Evolutionary conservation across 1,284 basidiomycete genomes (phyloP).

Genomic region (Apiotrichum mycotoxinovorans): DNA sequence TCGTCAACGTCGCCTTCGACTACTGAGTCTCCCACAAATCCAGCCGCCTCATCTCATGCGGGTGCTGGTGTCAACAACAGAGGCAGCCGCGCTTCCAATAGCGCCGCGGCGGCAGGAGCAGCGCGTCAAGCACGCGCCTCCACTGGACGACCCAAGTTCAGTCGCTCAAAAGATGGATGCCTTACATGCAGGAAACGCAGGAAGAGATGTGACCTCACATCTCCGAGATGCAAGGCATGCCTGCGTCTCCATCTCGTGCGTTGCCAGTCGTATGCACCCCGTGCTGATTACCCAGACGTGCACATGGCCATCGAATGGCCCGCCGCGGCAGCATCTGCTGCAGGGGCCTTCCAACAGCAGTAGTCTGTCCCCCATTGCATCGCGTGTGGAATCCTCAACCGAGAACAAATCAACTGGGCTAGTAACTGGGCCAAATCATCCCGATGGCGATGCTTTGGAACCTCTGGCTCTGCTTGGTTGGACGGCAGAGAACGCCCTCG

Average conservation of each 20-base stretch:
- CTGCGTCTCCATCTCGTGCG: slow-evolving; percentile 25
- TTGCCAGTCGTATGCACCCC: neutral
- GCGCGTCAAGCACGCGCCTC: neutral
- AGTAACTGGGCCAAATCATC: neutral
- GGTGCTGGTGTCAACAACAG: no score
- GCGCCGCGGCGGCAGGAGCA: no score
- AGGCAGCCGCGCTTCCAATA: no score
- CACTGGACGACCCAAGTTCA: slow-evolving; percentile 22
- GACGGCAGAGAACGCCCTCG: neutral
- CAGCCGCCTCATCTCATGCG: no score
- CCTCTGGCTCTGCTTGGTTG: slow-evolving; percentile 18
- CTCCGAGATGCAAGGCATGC: slow-evolving; percentile 27
- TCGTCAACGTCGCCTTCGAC: no score
- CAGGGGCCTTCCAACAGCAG: neutral
- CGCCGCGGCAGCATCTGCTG: slow-evolving; percentile 1
- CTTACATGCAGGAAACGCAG: slow-evolving; percentile 29
- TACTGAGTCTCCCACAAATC: no score
- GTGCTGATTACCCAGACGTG: slow-evolving; percentile 19
- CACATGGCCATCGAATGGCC: slow-evolving; percentile 22
- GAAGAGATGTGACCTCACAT: slow-evolving; percentile 32
- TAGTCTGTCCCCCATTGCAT: neutral
- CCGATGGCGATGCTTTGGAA: slow-evolving; percentile 1
- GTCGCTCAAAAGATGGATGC: slow-evolving; percentile 23
- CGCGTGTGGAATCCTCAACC: no score
- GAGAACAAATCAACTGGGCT: neutral